Percentiles rank a stretch among this genome's conserved stretches.
These are phyloP conservation scores for Gremmenia infestans DNA, from an alignment of 2,329 filamentous ascomycete genomes.

Conservation along the genomic window DNA sequence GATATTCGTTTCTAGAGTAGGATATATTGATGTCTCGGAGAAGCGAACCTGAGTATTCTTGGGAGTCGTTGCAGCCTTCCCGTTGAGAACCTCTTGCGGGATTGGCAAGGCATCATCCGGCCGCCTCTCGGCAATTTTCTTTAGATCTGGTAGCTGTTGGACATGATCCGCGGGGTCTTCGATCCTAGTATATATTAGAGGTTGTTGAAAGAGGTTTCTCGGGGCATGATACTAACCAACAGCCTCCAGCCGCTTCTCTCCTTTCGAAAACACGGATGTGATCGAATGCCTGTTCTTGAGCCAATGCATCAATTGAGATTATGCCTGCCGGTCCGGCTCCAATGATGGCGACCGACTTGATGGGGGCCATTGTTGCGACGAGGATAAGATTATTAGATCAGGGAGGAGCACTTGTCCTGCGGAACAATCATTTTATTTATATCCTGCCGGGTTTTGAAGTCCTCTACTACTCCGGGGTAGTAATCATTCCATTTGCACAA, in stretches of 20 bases:
- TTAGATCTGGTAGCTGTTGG: slow-evolving; percentile 39
- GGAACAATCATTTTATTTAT: no score
- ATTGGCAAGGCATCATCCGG: slow-evolving; percentile 46
- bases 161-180: slow-evolving; percentile 34
- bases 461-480: no score
- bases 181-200: slow-evolving; percentile 35
- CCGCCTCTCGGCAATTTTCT: slow-evolving; percentile 42
- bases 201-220: not conserved
- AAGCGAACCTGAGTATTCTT: slow-evolving; percentile 43
- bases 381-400: no score
- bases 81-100: slow-evolving; percentile 42
- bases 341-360: slow-evolving; percentile 50
- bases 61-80: slow-evolving; percentile 32
- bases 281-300: slow-evolving; percentile 54
- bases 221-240: slow-evolving; percentile 46
- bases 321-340: slow-evolving; percentile 56
- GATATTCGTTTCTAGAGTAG: slow-evolving; percentile 62
- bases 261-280: slow-evolving; percentile 58
- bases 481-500: no score
- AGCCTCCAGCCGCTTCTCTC: slow-evolving; percentile 53
- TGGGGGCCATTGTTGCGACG: slow-evolving; percentile 15
- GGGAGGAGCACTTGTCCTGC: no score
- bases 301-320: slow-evolving; percentile 55
- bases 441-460: no score
- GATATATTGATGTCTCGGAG: slow-evolving; percentile 55